phyloP scores from a whole-genome alignment of 495 filamentous ascomycete genomes.

The Penicillium riverlandense region DNA sequence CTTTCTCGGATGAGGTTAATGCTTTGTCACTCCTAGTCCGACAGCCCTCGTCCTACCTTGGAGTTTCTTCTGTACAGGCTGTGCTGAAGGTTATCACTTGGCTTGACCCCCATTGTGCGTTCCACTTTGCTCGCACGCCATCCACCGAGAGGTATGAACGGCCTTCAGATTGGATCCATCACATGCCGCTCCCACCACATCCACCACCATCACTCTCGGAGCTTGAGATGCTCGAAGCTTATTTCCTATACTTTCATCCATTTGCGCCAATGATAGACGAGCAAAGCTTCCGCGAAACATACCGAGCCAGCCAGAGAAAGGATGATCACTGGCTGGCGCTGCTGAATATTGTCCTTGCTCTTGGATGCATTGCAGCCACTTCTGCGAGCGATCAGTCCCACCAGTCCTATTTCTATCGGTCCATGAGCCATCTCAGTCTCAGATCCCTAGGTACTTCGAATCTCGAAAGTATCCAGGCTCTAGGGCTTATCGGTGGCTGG shows the following conservation, averaged over 20 bases:
- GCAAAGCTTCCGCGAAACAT: slow-evolving; percentile 49
- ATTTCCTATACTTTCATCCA: slow-evolving; percentile 61
- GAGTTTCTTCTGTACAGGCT: slow-evolving; percentile 54
- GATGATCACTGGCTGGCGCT: slow-evolving; percentile 61
- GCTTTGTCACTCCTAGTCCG: slow-evolving; percentile 48
- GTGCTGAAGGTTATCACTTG: slow-evolving; percentile 37
- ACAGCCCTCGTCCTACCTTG: slow-evolving; percentile 57
- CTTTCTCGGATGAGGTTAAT: slow-evolving; percentile 58
- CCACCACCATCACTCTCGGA: not conserved
- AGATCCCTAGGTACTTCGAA: slow-evolving; percentile 51
- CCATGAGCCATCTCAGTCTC: slow-evolving; percentile 58
- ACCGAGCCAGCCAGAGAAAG: slow-evolving; percentile 46
- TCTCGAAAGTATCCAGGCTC: slow-evolving; percentile 63
- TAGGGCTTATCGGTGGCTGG: slow-evolving; percentile 66
- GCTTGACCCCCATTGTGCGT: slow-evolving; percentile 40
- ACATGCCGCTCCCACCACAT: too few relatives aligned
- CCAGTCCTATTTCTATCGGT: slow-evolving; percentile 60
- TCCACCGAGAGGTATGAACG: too few relatives aligned
- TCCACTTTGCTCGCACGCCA: slow-evolving; percentile 15
- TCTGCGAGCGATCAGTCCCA: slow-evolving; percentile 64
- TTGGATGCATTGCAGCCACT: slow-evolving; percentile 61
- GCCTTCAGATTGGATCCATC: too few relatives aligned
- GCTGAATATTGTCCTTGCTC: slow-evolving; percentile 67
- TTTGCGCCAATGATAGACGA: slow-evolving; percentile 68
- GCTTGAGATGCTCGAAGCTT: slow-evolving; percentile 52